Conservation (phyloP, 441 rosid species). For the Gossypium davidsonii region DNA sequence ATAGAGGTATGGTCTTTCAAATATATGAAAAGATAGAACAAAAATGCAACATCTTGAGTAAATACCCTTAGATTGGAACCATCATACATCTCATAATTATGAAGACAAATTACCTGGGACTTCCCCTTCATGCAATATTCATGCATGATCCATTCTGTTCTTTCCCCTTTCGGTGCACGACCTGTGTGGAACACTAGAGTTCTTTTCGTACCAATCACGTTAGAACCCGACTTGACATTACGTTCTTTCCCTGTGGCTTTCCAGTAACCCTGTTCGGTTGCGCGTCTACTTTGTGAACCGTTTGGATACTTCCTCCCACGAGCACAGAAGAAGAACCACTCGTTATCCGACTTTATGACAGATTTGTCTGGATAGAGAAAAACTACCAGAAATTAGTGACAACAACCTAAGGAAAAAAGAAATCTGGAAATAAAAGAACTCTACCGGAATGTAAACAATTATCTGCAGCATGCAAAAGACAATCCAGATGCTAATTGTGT, state of each 20-base stretch:
- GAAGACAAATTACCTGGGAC: constrained; percentile 37
- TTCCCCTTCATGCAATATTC: constrained; percentile 62
- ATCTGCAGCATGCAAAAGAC: background rate
- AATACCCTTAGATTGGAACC: background rate
- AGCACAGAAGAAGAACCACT: constrained; percentile 83
- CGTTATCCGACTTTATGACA: constrained; percentile 52
- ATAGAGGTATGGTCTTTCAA: background rate
- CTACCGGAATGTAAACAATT: background rate
- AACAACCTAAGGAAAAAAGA: background rate
- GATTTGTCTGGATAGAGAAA: constrained; percentile 40
- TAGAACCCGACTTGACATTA: constrained; percentile 49
- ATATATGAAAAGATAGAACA: background rate
- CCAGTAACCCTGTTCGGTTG: constrained; percentile 80
- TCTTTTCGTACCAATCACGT: constrained; percentile 71
- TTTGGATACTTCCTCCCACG: constrained; percentile 84
- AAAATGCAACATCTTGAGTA: background rate
- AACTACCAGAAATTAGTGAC: background rate
- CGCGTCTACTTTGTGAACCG: constrained; percentile 73
- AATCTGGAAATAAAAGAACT: background rate
- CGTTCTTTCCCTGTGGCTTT: constrained; percentile 93
- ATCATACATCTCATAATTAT: background rate
- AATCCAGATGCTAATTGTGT: background rate
- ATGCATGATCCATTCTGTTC: constrained; percentile 88
- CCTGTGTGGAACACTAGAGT: constrained; percentile 78
- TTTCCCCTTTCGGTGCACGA: constrained; percentile 90